phyloP scores from a whole-genome alignment of 2,329 filamentous ascomycete species.

The Alternaria ethzedia region DNA sequence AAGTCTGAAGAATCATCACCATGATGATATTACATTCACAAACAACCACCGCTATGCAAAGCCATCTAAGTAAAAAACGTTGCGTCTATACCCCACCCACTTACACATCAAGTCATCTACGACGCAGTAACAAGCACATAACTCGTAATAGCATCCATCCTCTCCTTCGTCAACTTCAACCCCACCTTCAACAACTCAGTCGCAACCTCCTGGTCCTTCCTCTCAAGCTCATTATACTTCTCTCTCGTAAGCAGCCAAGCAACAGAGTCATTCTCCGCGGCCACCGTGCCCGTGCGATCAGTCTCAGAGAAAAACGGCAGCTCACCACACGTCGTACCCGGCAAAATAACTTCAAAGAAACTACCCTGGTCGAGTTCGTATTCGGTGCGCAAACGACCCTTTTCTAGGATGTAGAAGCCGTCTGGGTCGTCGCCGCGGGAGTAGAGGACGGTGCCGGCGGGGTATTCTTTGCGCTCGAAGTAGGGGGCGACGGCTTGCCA shows the following conservation, averaged over 20 bases:
- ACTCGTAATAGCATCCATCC: constrained; percentile 75
- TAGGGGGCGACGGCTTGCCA: constrained; percentile 84
- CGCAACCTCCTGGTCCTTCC: constrained; percentile 76
- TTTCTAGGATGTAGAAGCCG: constrained; percentile 90
- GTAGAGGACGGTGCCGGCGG: constrained; percentile 76
- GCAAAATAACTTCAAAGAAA: constrained; percentile 89
- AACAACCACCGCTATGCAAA: background rate
- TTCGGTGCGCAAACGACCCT: constrained; percentile 86
- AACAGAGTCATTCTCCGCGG: constrained; percentile 80
- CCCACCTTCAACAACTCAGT: constrained; percentile 83
- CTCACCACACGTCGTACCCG: constrained; percentile 94
- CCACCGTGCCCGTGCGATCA: constrained; percentile 81
- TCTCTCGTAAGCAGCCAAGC: constrained; percentile 80
- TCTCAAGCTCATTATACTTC: constrained; percentile 75
- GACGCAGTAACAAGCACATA: constrained; percentile 48
- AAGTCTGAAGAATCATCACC: no score
- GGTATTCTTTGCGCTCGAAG: constrained; percentile 73
- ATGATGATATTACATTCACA: background rate
- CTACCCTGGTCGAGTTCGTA: constrained; percentile 89
- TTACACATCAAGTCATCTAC: background rate
- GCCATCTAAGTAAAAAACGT: background rate
- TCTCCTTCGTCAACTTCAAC: constrained; percentile 92
- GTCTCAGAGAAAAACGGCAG: constrained; percentile 96
- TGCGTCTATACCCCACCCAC: background rate
- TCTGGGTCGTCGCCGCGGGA: constrained; percentile 74